Conservation (phyloP, 257 asterid genomes). For the Leptodermis oblonga region DNA sequence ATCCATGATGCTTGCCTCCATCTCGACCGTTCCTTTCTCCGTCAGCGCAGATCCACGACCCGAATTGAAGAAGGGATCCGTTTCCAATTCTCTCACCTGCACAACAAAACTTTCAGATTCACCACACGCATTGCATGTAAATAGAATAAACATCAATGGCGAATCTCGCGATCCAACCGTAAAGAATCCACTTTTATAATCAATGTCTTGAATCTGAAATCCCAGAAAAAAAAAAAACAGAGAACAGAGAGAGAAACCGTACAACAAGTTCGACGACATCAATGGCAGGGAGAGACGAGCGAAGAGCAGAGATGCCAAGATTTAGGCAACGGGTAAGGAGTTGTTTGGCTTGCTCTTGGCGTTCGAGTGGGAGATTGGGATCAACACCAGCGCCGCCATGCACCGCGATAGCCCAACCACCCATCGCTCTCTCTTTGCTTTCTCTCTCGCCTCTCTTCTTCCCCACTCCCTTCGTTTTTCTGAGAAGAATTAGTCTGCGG, state of each 20-base stretch:
- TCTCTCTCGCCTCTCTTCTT: constrained; percentile 4
- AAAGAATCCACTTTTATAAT: no score
- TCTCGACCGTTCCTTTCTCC: constrained; percentile 87
- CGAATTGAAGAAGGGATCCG: constrained; percentile 82
- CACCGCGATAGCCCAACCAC: constrained; percentile 98
- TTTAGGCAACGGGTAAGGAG: constrained; percentile 84
- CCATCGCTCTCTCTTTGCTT: constrained; percentile 37
- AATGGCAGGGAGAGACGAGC: constrained; percentile 62
- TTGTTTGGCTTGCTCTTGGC: constrained; percentile 76
- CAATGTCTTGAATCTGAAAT: not conserved
- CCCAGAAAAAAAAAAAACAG: not conserved
- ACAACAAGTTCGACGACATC: constrained; percentile 96
- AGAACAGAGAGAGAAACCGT: constrained; percentile 7
- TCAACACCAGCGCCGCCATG: constrained; percentile 99
- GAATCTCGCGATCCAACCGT: no score
- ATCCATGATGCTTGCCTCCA: constrained; percentile 99
- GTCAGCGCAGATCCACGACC: constrained; percentile 99
- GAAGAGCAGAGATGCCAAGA: constrained; percentile 80
- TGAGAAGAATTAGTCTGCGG: not conserved
- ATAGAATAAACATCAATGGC: not conserved
- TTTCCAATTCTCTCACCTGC: constrained; percentile 86
- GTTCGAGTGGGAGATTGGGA: constrained; percentile 81
- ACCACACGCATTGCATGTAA: not conserved
- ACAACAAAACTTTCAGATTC: not conserved
- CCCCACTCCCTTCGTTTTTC: not conserved